Evolutionary conservation across 495 filamentous ascomycete genomes (phyloP).

Genomic region (Corynascus novoguineensis): DNA sequence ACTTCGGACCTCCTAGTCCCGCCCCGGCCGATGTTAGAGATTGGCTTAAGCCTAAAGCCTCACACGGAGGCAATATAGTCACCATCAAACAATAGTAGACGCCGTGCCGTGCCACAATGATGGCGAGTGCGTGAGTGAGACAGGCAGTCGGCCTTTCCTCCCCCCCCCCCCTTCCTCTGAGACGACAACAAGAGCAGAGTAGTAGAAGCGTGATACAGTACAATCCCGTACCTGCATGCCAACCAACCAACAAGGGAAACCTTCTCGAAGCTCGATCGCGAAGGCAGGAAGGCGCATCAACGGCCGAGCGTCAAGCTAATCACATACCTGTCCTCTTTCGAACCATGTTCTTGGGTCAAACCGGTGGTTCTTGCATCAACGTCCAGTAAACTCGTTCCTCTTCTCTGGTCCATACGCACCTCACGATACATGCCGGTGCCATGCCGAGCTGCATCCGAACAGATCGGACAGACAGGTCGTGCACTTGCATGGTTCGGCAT

Average conservation of each 20-base stretch:
- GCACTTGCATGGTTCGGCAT: constrained; percentile 4
- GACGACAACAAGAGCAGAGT: neutral
- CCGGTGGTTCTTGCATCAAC: no score
- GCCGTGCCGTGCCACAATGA: neutral
- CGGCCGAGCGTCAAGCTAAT: no score
- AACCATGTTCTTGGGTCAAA: no score
- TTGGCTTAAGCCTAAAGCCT: constrained; percentile 4
- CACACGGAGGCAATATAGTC: neutral
- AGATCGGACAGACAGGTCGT: neutral
- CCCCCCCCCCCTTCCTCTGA: neutral
- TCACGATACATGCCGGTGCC: neutral
- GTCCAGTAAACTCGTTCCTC: no score
- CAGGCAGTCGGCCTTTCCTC: neutral
- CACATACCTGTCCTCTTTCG: no score
- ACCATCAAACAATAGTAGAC: neutral
- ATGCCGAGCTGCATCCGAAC: neutral
- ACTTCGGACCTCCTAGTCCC: neutral
- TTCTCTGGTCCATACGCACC: no score
- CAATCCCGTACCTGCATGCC: neutral
- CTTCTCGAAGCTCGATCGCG: constrained; percentile 4
- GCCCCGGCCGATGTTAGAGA: neutral
- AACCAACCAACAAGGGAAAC: neutral
- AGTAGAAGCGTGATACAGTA: neutral
- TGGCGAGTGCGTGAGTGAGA: neutral
- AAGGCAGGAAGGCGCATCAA: no score